phyloP scores from a whole-genome alignment of 2,329 filamentous ascomycete species.

The Exophiala viscosa region DNA sequence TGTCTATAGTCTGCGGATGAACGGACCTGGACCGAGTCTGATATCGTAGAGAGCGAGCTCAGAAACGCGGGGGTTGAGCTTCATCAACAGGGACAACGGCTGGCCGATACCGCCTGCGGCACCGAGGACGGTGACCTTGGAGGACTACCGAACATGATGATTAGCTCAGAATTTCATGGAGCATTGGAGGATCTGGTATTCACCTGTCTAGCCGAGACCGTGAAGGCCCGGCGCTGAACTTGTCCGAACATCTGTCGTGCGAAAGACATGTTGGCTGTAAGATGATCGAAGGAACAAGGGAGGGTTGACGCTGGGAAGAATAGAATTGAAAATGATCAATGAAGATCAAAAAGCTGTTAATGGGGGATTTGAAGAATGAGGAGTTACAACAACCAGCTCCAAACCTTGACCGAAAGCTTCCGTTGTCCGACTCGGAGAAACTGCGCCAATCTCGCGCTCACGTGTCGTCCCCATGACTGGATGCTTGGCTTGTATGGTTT shows the following conservation, averaged over 20 bases:
- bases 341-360: too few relatives aligned
- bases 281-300: too few relatives aligned
- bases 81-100: conserved; percentile 93
- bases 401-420: too few relatives aligned
- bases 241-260: conserved; percentile 39
- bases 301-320: too few relatives aligned
- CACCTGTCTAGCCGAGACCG: conserved; percentile 73
- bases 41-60: conserved; percentile 98
- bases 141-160: conserved; percentile 60
- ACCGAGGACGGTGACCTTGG: conserved; percentile 96
- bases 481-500: too few relatives aligned
- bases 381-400: too few relatives aligned
- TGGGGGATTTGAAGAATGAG: too few relatives aligned
- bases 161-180: conserved; percentile 6
- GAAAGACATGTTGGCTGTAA: conserved; percentile 23
- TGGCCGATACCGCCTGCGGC: conserved; percentile 98
- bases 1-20: not conserved
- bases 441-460: too few relatives aligned
- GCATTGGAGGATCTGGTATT: conserved; percentile 35
- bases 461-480: too few relatives aligned
- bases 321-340: too few relatives aligned
- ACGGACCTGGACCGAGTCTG: conserved; percentile 82
- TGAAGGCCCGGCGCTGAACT: conserved; percentile 75
- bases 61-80: conserved; percentile 93
- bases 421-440: too few relatives aligned